phyloP scores from a whole-genome alignment of 148 eudicot genomes.

The Fallopia convolvulus region DNA sequence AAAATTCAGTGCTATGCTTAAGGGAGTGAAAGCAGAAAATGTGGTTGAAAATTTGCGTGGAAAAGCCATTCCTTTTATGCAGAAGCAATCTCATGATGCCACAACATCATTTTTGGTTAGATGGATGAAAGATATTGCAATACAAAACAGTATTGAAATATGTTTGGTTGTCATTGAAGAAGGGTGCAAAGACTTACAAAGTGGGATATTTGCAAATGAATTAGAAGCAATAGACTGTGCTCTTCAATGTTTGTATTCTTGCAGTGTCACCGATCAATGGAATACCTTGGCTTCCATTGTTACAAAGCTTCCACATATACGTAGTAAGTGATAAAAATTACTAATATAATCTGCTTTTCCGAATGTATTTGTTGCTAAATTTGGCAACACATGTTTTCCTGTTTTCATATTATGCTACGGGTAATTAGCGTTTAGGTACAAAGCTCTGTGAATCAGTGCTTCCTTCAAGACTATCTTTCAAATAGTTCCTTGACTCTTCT shows the following conservation, averaged over 20 bases:
- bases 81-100: slow-evolving; percentile 30
- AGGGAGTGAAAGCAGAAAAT: slow-evolving; percentile 59
- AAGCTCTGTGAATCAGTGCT: not conserved
- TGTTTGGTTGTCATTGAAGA: slow-evolving; percentile 77
- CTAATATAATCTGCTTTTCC: not conserved
- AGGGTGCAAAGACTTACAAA: slow-evolving; percentile 43
- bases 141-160: slow-evolving; percentile 52
- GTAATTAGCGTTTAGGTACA: not conserved
- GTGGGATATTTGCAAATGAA: slow-evolving; percentile 53
- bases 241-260: slow-evolving; percentile 72
- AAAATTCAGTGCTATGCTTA: slow-evolving; percentile 72
- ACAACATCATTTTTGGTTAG: slow-evolving; percentile 54
- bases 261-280: slow-evolving; percentile 70
- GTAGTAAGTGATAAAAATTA: slow-evolving; percentile 32
- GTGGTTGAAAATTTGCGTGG: slow-evolving; percentile 47
- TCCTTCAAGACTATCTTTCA: not conserved
- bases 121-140: slow-evolving; percentile 85
- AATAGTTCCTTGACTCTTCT: not conserved
- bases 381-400: not conserved
- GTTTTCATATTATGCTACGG: not conserved
- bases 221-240: slow-evolving; percentile 69
- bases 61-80: slow-evolving; percentile 80
- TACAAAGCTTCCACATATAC: slow-evolving; percentile 55
- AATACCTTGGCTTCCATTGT: slow-evolving; percentile 78
- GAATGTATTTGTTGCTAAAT: not conserved